Evolutionary conservation across 176 grass and related monocot species (phyloP), one percentile per base, ranked within the genome.

Genomic region (Aegilops speltoides): DNA sequence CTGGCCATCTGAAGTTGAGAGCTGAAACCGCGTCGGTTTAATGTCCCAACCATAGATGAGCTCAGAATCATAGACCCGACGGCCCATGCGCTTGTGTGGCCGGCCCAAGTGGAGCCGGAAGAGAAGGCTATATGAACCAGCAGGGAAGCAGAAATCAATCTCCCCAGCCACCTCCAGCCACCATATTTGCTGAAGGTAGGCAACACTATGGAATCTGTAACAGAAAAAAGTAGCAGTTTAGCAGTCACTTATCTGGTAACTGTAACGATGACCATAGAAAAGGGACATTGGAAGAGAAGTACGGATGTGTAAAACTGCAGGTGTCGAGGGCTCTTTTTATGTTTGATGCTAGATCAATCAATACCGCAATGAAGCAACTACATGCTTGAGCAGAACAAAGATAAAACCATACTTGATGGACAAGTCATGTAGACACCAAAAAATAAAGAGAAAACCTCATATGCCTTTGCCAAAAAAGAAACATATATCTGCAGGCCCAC

Each of bases 161-260:
- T 94, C 96, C 36, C 96, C 96, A 56, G 82, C 86, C 33, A 95
- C 93, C 84, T 98, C 96, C 29, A 98, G 89, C 96, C 96, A 98
- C 96, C 96, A 98, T 76, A 93, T 98, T 89, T 98, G 96, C 62
- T 95, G 93, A 77, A 98, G 93, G 83, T 98, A 98, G 33, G 96
- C 96, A 74, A 95, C 90, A 41, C 79, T 90, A 79, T 87, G 88
- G 77, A 94, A 98, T 90, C 96, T 98, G 82, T 52, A 90, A 19
- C 63, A 64, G 10, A 17, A 91, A 14, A 88, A 62, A 77, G 37
- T 82, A 65, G 41, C 23, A 83, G 60, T 19, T 92, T 36, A 43
- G 41, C 10, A 45, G 87, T 19, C 78, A 73, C 72, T 87, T 82
- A 75, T 45, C 36, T 65, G 0, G 43, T 68, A 74, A 73, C 17